Percentiles rank a stretch among this genome's conserved stretches.
Evolutionary conservation across 768 basidiomycete genomes (phyloP).

Genomic region (Crepidotus variabilis): DNA sequence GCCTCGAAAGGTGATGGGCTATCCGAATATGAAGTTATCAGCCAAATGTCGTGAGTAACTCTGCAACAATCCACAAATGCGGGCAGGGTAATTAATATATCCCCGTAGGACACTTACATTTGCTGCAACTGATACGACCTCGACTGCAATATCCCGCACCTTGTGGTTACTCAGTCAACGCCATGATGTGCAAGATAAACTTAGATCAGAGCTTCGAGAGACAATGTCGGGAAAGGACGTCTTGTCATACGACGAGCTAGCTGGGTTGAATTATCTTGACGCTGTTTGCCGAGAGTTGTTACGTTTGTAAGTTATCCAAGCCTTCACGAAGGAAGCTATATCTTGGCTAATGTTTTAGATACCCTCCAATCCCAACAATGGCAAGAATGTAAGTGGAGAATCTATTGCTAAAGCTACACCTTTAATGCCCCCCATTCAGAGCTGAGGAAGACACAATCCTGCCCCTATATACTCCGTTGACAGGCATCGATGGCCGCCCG

Average conservation of each 20-base stretch:
- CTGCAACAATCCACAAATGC: not conserved
- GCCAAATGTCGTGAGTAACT: slow-evolving; percentile 27
- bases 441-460: slow-evolving; percentile 23
- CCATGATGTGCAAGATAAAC: slow-evolving; percentile 18
- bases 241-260: slow-evolving; percentile 33
- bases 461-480: slow-evolving; percentile 30
- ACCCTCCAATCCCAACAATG: slow-evolving; percentile 21
- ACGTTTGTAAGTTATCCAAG: slow-evolving; percentile 24
- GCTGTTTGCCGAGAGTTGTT: slow-evolving; percentile 38
- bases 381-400: slow-evolving; percentile 14
- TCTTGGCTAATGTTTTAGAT: not conserved
- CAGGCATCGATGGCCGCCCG: slow-evolving; percentile 30
- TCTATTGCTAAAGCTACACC: not conserved
- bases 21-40: slow-evolving; percentile 30
- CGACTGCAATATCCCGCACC: slow-evolving; percentile 16
- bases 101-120: slow-evolving; percentile 28
- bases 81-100: not conserved
- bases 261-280: slow-evolving; percentile 33
- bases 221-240: slow-evolving; percentile 22
- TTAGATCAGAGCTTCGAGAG: slow-evolving; percentile 30
- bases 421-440: slow-evolving; percentile 18
- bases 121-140: slow-evolving; percentile 22
- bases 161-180: slow-evolving; percentile 15
- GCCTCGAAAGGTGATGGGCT: slow-evolving; percentile 28
- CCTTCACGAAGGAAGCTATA: not conserved